Conservation (phyloP, 106 monocot genomes). For the Agapanthus africanus region DNA sequence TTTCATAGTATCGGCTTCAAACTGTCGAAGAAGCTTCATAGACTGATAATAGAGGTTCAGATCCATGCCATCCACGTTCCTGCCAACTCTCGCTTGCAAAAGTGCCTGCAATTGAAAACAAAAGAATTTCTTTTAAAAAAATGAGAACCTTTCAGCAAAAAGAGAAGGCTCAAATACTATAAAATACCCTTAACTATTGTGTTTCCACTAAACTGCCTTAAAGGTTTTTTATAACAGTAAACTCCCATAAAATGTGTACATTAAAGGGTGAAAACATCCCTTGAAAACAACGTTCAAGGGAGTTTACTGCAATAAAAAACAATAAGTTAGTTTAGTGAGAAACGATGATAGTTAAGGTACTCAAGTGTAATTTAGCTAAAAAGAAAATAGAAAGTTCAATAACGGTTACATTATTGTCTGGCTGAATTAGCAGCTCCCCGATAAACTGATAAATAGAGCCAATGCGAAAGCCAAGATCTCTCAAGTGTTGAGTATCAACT, state of each 20-base stretch:
- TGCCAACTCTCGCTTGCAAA: conserved; percentile 71
- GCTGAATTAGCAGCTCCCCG: conserved; percentile 61
- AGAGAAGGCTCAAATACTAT: too few relatives aligned
- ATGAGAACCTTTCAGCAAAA: background rate
- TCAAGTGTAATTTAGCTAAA: too few relatives aligned
- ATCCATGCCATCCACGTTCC: conserved; percentile 86
- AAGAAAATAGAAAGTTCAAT: background rate
- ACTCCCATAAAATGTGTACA: too few relatives aligned
- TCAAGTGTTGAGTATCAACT: conserved; percentile 58
- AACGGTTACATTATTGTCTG: conserved; percentile 41
- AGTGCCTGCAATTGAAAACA: conserved; percentile 30
- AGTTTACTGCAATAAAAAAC: too few relatives aligned
- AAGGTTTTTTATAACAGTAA: too few relatives aligned
- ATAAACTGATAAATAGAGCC: conserved; percentile 88
- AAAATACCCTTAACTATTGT: too few relatives aligned
- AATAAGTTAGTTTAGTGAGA: too few relatives aligned
- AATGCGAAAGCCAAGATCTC: conserved; percentile 34
- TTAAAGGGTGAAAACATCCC: too few relatives aligned
- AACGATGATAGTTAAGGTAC: too few relatives aligned
- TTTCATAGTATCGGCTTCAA: conserved; percentile 33
- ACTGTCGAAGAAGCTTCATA: conserved; percentile 55
- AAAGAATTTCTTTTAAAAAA: conserved; percentile 7
- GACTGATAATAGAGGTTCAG: conserved; percentile 82
- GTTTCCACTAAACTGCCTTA: too few relatives aligned
- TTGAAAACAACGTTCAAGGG: too few relatives aligned